These are phyloP conservation scores for Phytophthora pluvialis DNA, from an alignment of 352 stramenopile genomes.

Conservation along the genomic window DNA sequence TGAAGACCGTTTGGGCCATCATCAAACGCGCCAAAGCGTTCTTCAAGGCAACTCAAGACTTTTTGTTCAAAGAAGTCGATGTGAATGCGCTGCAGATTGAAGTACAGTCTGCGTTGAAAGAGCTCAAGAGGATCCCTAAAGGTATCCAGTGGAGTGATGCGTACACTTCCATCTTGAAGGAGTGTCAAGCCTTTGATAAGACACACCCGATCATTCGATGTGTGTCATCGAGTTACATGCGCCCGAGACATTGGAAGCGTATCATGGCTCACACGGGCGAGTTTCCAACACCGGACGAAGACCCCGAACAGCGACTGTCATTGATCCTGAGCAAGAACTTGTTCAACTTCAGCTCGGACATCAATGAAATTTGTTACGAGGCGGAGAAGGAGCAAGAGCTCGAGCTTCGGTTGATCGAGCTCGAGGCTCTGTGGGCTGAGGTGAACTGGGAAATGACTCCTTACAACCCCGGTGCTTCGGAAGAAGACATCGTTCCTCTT, in stretches of 20 bases:
- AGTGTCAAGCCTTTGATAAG: constrained; percentile 88
- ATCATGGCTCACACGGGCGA: constrained; percentile 91
- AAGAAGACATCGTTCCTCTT: constrained; percentile 89
- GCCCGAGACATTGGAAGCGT: constrained; percentile 93
- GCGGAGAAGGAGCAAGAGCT: constrained; percentile 97
- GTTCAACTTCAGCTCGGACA: constrained; percentile 94
- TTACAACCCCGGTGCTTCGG: constrained; percentile 83
- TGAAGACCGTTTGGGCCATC: constrained; percentile 82
- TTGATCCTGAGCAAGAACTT: constrained; percentile 94
- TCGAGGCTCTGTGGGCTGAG: constrained; percentile 92
- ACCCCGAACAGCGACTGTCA: constrained; percentile 91
- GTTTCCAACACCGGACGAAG: constrained; percentile 93
- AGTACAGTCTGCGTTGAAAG: constrained; percentile 94
- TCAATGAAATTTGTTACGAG: constrained; percentile 97
- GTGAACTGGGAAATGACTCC: constrained; percentile 95
- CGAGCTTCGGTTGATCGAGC: constrained; percentile 89
- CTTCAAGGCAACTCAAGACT: constrained; percentile 67
- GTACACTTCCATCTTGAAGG: constrained; percentile 87
- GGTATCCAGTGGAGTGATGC: constrained; percentile 93
- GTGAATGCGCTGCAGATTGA: constrained; percentile 95
- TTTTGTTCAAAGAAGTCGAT: constrained; percentile 93
- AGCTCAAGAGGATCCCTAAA: constrained; percentile 93
- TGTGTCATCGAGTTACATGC: constrained; percentile 89
- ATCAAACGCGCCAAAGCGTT: constrained; percentile 82
- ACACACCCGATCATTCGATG: constrained; percentile 82